Evolutionary conservation across 768 basidiomycete species (phyloP), one percentile per base, ranked within the genome.

Genomic region (Panellus pusillus): DNA sequence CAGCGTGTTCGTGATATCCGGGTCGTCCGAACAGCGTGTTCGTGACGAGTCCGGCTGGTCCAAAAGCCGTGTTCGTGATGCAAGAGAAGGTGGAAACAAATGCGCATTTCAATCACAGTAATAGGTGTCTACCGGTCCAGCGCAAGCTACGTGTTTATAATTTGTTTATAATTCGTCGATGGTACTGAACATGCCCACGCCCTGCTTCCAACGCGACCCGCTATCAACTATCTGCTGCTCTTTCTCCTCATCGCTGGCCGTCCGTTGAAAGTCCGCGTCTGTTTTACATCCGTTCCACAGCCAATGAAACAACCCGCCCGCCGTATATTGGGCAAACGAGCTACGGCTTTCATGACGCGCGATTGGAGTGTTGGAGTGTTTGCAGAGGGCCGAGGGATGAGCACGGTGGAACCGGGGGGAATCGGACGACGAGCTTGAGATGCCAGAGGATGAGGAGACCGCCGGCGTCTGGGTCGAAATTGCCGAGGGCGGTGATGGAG

Each of bases 391-490:
- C 0, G 65, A 2, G 66, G 66, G 11, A 68, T 57, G 12, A 66
- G 46, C 9, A 65, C 55, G 6, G 60, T 59, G 4, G 58, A 50
- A n/a, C 63, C 65, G 14, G 62, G 60, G 63, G 65, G 42, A 69
- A 64, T 36, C 63, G 51, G 14, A 69, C 50, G n/a, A 66, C 31
- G 9, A 67, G 49, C 7, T 47, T 40, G 3, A 59, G 47, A 18
- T 68, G 63, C 57, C n/a, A 64, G 14, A 68, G 46, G 0, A 68
- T 51, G 3, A 70, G 48, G 29, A 68, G 66, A 12, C 63, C 66
- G 9, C 66, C 60, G 14, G 19, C 37, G 3, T 13, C 20, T 2
- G 48, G 52, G 44, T 70, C 55, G 44, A 59, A 70, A 15, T 45
- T 2, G 0, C 72, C 70, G 1, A 63, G 43, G 0, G 68, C 56